Evolutionary conservation across 2,329 filamentous ascomycete genomes (phyloP).

Genomic region (Aspergillus ochraceus): DNA sequence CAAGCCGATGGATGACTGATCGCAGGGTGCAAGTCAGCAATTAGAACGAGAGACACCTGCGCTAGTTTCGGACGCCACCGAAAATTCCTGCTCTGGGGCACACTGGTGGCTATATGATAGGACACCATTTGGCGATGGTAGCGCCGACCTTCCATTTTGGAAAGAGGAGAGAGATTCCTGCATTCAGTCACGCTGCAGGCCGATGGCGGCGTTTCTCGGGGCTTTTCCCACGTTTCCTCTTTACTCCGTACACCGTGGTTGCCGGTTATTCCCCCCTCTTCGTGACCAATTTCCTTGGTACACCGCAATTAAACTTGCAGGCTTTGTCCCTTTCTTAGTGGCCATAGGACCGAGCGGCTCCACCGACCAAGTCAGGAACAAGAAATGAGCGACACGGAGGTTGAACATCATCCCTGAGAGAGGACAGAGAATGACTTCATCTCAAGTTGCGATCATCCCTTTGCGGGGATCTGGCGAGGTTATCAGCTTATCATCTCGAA

Average conservation of each 20-base stretch:
- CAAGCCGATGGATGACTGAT: neutral
- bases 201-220: constrained; percentile 1
- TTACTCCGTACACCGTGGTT: neutral
- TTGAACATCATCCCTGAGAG: constrained; percentile 11
- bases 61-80: constrained; percentile 10
- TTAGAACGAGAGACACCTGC: constrained; percentile 7
- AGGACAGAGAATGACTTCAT: constrained; percentile 17
- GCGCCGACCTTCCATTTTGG: neutral
- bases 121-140: neutral
- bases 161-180: neutral
- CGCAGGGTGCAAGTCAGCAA: constrained; percentile 3
- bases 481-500: neutral
- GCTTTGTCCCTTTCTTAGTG: neutral
- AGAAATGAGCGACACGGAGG: constrained; percentile 16
- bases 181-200: neutral
- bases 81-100: neutral
- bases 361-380: constrained; percentile 18
- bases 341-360: constrained; percentile 7
- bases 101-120: neutral
- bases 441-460: constrained; percentile 10
- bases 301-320: constrained; percentile 1
- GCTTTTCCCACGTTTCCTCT: neutral
- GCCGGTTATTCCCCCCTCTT: neutral
- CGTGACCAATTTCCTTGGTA: neutral
- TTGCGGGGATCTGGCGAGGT: constrained; percentile 4